Evolutionary conservation across 1,284 basidiomycete species (phyloP).

Genomic region (Ceratobasidium sp.): DNA sequence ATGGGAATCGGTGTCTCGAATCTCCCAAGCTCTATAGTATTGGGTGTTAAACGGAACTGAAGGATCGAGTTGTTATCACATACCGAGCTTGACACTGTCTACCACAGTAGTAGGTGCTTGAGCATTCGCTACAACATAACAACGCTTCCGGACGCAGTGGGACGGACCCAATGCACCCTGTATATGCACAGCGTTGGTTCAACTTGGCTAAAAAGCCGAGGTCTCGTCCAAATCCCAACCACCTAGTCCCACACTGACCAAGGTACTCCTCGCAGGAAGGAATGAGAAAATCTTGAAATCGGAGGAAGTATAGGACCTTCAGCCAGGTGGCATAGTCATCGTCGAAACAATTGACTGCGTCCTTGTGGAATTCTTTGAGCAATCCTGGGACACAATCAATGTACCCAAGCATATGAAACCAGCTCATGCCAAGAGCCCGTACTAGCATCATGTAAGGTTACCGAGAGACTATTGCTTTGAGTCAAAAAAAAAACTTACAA

Average conservation of each 20-base stretch:
- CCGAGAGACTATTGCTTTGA: neutral
- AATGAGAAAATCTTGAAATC: neutral
- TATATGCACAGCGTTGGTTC: neutral
- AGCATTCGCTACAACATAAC: neutral
- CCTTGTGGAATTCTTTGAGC: neutral
- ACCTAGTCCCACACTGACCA: neutral
- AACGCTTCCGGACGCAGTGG: neutral
- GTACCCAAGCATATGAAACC: conserved; percentile 2
- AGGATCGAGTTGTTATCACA: neutral
- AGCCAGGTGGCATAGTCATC: conserved; percentile 1
- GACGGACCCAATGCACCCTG: neutral
- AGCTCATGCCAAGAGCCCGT: neutral
- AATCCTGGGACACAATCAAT: neutral
- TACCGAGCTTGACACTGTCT: neutral
- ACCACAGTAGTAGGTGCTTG: neutral
- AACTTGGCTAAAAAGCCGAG: neutral
- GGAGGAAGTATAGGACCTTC: conserved; percentile 4
- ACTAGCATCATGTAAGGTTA: neutral
- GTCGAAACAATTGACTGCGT: neutral
- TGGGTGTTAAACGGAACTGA: neutral
- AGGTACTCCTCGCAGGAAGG: neutral
- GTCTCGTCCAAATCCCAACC: neutral
- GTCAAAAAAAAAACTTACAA: too few species aligned
- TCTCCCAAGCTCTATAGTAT: neutral
- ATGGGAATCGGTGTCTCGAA: neutral